Evolutionary conservation across 2,329 filamentous ascomycete species (phyloP), one percentile per base, ranked within the genome.

Genomic region (Colletotrichum eleusines): DNA sequence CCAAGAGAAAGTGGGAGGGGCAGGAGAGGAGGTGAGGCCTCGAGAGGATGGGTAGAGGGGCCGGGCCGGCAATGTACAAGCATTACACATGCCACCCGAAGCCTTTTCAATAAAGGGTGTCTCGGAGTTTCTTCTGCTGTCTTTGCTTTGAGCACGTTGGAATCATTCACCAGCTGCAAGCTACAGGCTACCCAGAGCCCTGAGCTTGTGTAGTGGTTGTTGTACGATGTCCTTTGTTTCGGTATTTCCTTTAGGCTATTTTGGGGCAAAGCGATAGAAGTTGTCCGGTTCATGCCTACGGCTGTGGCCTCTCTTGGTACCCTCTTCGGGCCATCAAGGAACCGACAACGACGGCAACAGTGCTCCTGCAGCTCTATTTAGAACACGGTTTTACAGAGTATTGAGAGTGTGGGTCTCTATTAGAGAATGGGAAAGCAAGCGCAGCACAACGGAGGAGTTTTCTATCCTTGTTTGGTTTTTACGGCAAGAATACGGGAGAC

Each of bases 1-100:
- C 14, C n/a, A 75, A 74, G 68, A 46, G 53, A 28, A 64, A 62
- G 23, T 46, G 42, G 38, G 23, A 23, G 42, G 46, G 40, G 35
- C 33, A n/a, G 38, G 46, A 61, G n/a, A 38, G 54, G 14, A 20
- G n/a, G 46, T 58, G 38, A 40, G 48, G 14, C 14, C 31, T 12
- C 7, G n/a, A 11, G 9, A n/a, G 3, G 8, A n/a, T 48, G 14
- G 31, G 31, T 14, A 35, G n/a, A 18, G 59, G 18, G 31, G n/a
- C 11, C 14, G 5, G 9, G 18, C 20, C 53, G 23, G 35, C 54
- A 62, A 31, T 16, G n/a, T 62, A 51, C 12, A 16, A 51, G 33
- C 59, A 40, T 51, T 51, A 51, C 33, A 31, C 44, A 51, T 26
- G 3, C 20, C 23, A 51, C 31, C 33, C 46, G 33, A 28, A 62